A percentile compares a stretch with the other conserved stretches of the same genome.
These are phyloP conservation scores for Yamadazyma atlantica DNA, from an alignment of 1,139 yeast genomes.

Conservation along the genomic window DNA sequence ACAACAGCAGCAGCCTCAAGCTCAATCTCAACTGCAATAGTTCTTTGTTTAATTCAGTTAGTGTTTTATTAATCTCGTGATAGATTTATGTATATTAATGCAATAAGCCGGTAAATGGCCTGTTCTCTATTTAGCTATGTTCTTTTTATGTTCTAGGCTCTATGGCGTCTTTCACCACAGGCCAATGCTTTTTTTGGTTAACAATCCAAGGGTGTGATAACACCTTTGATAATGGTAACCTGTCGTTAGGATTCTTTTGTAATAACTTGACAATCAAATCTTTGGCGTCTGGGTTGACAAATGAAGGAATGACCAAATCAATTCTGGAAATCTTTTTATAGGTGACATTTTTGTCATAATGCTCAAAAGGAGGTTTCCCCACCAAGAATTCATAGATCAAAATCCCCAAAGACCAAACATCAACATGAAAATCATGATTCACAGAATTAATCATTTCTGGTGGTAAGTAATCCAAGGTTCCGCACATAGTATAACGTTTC, in stretches of 20 bases:
- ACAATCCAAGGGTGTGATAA: slow-evolving; percentile 81
- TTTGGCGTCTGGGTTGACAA: slow-evolving; percentile 70
- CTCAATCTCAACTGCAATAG: background rate
- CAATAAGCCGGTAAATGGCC: background rate
- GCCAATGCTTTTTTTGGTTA: slow-evolving; percentile 55
- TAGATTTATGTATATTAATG: slow-evolving; percentile 5
- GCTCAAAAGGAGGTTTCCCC: slow-evolving; percentile 93
- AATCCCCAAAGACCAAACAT: slow-evolving; percentile 92
- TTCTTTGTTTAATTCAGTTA: slow-evolving; percentile 2
- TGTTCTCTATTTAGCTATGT: too few species aligned
- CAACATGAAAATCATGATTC: slow-evolving; percentile 78
- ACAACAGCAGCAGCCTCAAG: slow-evolving; percentile 9
- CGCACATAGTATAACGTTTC: slow-evolving; percentile 82
- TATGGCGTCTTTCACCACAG: too few species aligned
- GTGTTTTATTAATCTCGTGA: background rate
- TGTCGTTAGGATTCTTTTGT: slow-evolving; percentile 64
- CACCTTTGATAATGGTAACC: slow-evolving; percentile 63
- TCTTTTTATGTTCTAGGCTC: too few species aligned
- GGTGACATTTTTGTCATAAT: slow-evolving; percentile 68
- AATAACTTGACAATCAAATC: slow-evolving; percentile 65
- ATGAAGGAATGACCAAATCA: slow-evolving; percentile 71
- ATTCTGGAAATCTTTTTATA: slow-evolving; percentile 76
- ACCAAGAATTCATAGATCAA: slow-evolving; percentile 82
- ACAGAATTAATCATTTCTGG: slow-evolving; percentile 93
- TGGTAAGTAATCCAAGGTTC: slow-evolving; percentile 90